phyloP scores from a whole-genome alignment of 257 asterid species.

The Primulina huaijiensis region DNA sequence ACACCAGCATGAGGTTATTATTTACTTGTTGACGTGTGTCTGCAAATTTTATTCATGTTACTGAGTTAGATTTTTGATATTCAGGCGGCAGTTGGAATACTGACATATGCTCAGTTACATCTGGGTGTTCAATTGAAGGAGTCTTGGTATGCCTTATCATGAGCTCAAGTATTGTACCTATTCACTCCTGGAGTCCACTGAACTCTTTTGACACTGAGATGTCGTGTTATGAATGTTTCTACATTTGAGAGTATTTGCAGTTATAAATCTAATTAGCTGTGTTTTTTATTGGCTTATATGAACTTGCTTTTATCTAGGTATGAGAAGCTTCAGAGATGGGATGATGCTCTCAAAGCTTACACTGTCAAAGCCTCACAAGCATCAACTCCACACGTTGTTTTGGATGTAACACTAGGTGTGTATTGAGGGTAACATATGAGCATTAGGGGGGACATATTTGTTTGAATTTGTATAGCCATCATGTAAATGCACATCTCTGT shows the following conservation, averaged over 20 bases:
- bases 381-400: conserved; percentile 61
- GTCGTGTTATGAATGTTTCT: conserved; percentile 9
- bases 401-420: conserved; percentile 98
- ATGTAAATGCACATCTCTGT: too few species aligned
- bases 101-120: conserved; percentile 89
- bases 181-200: conserved; percentile 12
- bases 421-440: conserved; percentile 25
- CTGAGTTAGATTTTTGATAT: conserved; percentile 24
- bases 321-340: conserved; percentile 98
- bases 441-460: conserved; percentile 3
- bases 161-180: background rate
- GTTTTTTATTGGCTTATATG: conserved; percentile 17
- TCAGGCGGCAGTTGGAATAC: conserved; percentile 97
- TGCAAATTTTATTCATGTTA: conserved; percentile 20
- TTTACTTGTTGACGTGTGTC: conserved; percentile 20
- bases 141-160: conserved; percentile 65
- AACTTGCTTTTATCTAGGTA: conserved; percentile 56
- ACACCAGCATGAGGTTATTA: conserved; percentile 91
- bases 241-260: conserved; percentile 7
- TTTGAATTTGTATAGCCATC: background rate
- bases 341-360: conserved; percentile 98
- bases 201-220: conserved; percentile 14
- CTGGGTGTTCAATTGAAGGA: conserved; percentile 95
- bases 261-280: conserved; percentile 4
- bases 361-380: conserved; percentile 87